Conservation (phyloP, 176 grass and related monocot genomes). For the Tuctoria greenei region DNA sequence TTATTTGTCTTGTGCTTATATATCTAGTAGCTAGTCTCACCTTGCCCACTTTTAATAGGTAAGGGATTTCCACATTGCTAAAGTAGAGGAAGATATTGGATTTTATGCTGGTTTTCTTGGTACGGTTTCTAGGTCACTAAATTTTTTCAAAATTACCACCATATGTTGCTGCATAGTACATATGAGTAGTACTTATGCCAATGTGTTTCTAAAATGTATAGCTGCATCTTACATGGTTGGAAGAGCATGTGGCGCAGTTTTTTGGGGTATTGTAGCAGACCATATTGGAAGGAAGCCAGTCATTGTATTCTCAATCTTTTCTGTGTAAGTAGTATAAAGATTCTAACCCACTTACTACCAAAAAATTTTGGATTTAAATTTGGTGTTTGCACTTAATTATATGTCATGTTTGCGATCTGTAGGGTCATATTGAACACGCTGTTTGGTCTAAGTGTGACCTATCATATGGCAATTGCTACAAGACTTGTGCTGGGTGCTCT, state of each 20-base stretch:
- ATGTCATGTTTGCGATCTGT: not conserved
- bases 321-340: constrained; percentile 35
- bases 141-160: not conserved
- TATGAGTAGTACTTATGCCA: not conserved
- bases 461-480: constrained; percentile 54
- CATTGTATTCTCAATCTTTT: constrained; percentile 41
- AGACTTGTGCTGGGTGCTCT: constrained; percentile 51
- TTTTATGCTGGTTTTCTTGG: constrained; percentile 64
- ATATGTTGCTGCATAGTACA: not conserved
- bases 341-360: not conserved
- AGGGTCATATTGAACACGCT: constrained; percentile 54
- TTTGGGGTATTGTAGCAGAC: constrained; percentile 54
- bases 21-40: not conserved
- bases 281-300: constrained; percentile 48
- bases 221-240: constrained; percentile 59
- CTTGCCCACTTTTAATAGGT: constrained; percentile 25
- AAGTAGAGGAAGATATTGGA: constrained; percentile 61
- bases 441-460: constrained; percentile 55
- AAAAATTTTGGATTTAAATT: not conserved
- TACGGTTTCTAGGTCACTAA: not conserved
- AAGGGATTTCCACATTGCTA: constrained; percentile 46
- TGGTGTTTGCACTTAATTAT: not conserved
- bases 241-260: constrained; percentile 36
- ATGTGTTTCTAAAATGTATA: constrained; percentile 38
- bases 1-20: not conserved